These are phyloP conservation scores for Triticum aestivum DNA, from an alignment of 176 grass and related monocot species.

Conservation along the genomic window DNA sequence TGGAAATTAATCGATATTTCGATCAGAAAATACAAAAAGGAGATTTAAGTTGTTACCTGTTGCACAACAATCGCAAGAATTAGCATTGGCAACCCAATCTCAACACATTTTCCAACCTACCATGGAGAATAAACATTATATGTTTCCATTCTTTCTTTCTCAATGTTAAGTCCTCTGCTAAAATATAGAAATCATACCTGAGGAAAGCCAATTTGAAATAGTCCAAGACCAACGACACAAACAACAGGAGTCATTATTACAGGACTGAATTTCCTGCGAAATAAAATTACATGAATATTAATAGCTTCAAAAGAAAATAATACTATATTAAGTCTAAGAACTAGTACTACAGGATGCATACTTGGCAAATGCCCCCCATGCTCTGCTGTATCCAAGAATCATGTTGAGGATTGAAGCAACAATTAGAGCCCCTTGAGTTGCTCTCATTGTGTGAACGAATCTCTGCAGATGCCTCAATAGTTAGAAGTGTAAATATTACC, in stretches of 20 bases:
- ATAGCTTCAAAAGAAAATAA: slow-evolving; percentile 1
- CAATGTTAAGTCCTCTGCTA: slow-evolving; percentile 1
- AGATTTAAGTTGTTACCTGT: slow-evolving; percentile 53
- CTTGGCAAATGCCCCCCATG: slow-evolving; percentile 69
- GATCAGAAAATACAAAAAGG: slow-evolving; percentile 6
- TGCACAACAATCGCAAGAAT: slow-evolving; percentile 73
- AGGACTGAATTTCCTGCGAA: slow-evolving; percentile 77
- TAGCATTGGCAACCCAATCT: slow-evolving; percentile 94
- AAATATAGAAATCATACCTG: slow-evolving; percentile 60
- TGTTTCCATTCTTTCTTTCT: slow-evolving; percentile 6
- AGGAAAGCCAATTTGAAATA: slow-evolving; percentile 90
- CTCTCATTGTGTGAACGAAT: slow-evolving; percentile 86
- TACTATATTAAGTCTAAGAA: slow-evolving; percentile 11
- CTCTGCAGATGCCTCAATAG: slow-evolving; percentile 60
- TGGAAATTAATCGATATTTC: background rate
- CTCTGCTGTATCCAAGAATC: slow-evolving; percentile 75
- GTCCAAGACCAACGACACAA: slow-evolving; percentile 88
- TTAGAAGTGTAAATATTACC: slow-evolving; percentile 32
- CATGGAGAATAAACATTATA: slow-evolving; percentile 31
- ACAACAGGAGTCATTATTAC: slow-evolving; percentile 88
- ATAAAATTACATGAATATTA: slow-evolving; percentile 26
- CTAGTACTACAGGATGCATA: slow-evolving; percentile 32
- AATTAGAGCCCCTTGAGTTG: slow-evolving; percentile 88
- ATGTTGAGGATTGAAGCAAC: slow-evolving; percentile 89
- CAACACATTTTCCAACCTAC: slow-evolving; percentile 98